These are phyloP conservation scores for Acanthamoeba triangularis DNA, from an alignment of 208 protist genomes.

Conservation along the genomic window DNA sequence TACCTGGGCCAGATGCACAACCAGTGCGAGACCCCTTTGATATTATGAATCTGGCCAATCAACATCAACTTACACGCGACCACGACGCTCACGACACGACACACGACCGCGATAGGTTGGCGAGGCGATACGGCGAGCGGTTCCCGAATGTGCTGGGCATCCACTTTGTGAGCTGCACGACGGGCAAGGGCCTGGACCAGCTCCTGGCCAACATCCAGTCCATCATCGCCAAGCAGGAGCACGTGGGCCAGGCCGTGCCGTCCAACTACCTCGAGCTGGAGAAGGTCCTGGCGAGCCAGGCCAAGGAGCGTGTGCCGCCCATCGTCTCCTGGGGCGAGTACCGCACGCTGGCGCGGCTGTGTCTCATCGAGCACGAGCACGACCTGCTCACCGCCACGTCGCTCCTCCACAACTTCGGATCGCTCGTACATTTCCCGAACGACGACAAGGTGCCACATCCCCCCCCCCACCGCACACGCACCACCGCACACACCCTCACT, in stretches of 20 bases:
- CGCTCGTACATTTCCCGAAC: conserved; percentile 71
- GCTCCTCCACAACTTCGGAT: conserved; percentile 69
- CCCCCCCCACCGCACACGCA: neutral
- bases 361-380: conserved; percentile 56
- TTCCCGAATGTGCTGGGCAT: conserved; percentile 54
- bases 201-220: neutral
- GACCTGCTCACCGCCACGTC: conserved; percentile 65
- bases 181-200: conserved; percentile 33
- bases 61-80: too few relatives aligned
- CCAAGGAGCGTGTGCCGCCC: conserved; percentile 42
- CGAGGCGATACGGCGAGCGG: neutral
- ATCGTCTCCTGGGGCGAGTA: conserved; percentile 71
- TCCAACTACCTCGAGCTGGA: conserved; percentile 63
- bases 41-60: neutral
- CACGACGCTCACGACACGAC: neutral
- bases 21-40: neutral
- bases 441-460: conserved; percentile 1
- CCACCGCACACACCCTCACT: neutral
- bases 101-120: neutral
- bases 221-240: conserved; percentile 69
- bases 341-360: conserved; percentile 40
- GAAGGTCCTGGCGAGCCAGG: conserved; percentile 3
- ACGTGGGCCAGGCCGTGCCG: conserved; percentile 43
- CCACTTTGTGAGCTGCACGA: conserved; percentile 70
- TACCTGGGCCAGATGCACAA: neutral